Evolutionary conservation across 2,329 filamentous ascomycete species (phyloP).

Genomic region (Sporothrix mexicana): DNA sequence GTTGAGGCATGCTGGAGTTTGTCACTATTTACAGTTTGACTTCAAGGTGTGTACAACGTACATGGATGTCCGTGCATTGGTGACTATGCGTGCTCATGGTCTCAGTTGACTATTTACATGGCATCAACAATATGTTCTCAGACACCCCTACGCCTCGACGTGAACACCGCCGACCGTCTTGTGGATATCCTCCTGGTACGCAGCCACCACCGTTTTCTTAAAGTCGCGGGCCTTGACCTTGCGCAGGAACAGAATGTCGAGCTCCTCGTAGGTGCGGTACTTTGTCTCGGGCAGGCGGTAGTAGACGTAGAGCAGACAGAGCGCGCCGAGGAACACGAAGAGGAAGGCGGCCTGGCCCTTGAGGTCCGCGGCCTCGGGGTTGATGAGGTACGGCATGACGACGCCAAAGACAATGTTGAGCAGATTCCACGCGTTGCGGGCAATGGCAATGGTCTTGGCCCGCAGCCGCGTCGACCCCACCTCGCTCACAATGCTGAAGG

Average conservation of each 20-base stretch:
- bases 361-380: conserved; percentile 22
- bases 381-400: conserved; percentile 30
- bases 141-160: too few species aligned
- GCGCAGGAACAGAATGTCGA: conserved; percentile 18
- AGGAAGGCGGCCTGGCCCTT: conserved; percentile 21
- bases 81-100: too few species aligned
- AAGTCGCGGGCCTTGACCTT: conserved; percentile 7
- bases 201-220: neutral
- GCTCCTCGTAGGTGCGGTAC: conserved; percentile 23
- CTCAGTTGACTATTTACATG: too few species aligned
- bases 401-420: conserved; percentile 23
- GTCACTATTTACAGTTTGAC: too few species aligned
- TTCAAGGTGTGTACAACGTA: too few species aligned
- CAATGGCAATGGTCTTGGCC: conserved; percentile 24
- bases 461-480: conserved; percentile 23
- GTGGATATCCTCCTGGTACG: conserved; percentile 24
- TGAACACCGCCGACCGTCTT: neutral
- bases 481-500: conserved; percentile 16
- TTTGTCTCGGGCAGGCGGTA: conserved; percentile 25
- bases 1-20: too few species aligned
- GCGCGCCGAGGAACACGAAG: conserved; percentile 1
- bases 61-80: too few species aligned
- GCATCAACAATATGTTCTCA: too few species aligned
- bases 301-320: neutral
- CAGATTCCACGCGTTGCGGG: conserved; percentile 10